These are phyloP conservation scores for Gossypium longicalyx DNA, from an alignment of 345 rosid species.

Conservation along the genomic window DNA sequence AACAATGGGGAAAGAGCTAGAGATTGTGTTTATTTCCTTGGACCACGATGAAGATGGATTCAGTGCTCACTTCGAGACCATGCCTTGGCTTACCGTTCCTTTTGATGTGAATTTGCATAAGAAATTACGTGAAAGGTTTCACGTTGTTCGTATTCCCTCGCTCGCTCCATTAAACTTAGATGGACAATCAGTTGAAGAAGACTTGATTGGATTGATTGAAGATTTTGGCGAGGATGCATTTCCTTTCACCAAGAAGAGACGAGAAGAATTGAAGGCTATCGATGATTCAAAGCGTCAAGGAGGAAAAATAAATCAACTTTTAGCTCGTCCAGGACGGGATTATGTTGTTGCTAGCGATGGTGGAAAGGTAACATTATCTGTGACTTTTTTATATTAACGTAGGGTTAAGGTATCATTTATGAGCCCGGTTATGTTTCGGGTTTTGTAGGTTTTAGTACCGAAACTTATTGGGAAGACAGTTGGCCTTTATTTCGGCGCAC, in stretches of 20 bases:
- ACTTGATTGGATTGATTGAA: conserved; percentile 53
- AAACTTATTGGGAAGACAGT: conserved; percentile 68
- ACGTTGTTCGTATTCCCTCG: conserved; percentile 54
- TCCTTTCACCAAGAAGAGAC: conserved; percentile 58
- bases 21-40: conserved; percentile 68
- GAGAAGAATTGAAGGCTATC: conserved; percentile 51
- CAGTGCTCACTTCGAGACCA: conserved; percentile 55
- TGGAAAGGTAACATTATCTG: conserved; percentile 34
- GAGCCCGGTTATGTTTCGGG: background rate
- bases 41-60: conserved; percentile 60
- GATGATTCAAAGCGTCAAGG: conserved; percentile 57
- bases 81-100: conserved; percentile 84
- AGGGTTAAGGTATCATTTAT: background rate
- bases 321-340: conserved; percentile 40
- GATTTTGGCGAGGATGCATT: conserved; percentile 73
- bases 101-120: conserved; percentile 41
- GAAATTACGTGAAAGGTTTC: conserved; percentile 36
- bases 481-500: conserved; percentile 72
- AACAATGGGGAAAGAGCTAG: conserved; percentile 41
- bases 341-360: conserved; percentile 43
- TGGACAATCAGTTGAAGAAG: conserved; percentile 42
- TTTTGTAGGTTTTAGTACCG: conserved; percentile 43
- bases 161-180: conserved; percentile 46
- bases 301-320: conserved; percentile 56
- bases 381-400: background rate